Conservation (phyloP, 306 rosid species). For the Vigna angularis region DNA sequence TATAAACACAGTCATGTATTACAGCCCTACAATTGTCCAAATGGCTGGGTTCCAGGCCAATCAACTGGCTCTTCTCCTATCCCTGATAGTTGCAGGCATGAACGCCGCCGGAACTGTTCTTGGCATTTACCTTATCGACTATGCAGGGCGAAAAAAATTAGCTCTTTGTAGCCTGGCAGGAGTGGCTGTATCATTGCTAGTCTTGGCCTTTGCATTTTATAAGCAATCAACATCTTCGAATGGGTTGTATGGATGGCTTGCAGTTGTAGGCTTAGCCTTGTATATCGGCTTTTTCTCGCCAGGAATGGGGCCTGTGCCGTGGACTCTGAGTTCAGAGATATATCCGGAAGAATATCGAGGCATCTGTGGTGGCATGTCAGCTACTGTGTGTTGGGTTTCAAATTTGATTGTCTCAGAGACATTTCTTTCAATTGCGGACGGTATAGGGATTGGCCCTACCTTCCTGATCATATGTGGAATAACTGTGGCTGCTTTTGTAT, state of each 20-base stretch:
- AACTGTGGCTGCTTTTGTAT: slow-evolving; percentile 70
- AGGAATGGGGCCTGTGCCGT: slow-evolving; percentile 97
- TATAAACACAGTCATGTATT: slow-evolving; percentile 96
- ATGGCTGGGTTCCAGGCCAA: slow-evolving; percentile 87
- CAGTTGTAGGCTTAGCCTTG: slow-evolving; percentile 67
- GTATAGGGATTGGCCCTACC: slow-evolving; percentile 67
- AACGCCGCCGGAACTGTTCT: slow-evolving; percentile 83
- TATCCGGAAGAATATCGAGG: slow-evolving; percentile 93
- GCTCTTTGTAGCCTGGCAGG: slow-evolving; percentile 82
- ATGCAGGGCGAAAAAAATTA: slow-evolving; percentile 72
- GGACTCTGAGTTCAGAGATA: slow-evolving; percentile 93
- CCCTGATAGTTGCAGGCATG: slow-evolving; percentile 82
- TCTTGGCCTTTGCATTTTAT: slow-evolving; percentile 66
- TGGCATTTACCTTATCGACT: slow-evolving; percentile 85
- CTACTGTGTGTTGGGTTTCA: slow-evolving; percentile 89
- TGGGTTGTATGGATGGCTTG: slow-evolving; percentile 70
- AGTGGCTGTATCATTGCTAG: slow-evolving; percentile 63
- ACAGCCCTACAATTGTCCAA: slow-evolving; percentile 96
- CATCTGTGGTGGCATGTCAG: slow-evolving; percentile 90
- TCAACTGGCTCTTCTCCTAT: slow-evolving; percentile 78
- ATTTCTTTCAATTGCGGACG: slow-evolving; percentile 76
- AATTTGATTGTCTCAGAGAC: slow-evolving; percentile 84
- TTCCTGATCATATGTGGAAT: slow-evolving; percentile 75
- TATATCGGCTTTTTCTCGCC: slow-evolving; percentile 84
- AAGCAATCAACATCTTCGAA: slow-evolving; percentile 55